Evolutionary conservation across 768 basidiomycete species (phyloP).

Genomic region (Trametes maxima): DNA sequence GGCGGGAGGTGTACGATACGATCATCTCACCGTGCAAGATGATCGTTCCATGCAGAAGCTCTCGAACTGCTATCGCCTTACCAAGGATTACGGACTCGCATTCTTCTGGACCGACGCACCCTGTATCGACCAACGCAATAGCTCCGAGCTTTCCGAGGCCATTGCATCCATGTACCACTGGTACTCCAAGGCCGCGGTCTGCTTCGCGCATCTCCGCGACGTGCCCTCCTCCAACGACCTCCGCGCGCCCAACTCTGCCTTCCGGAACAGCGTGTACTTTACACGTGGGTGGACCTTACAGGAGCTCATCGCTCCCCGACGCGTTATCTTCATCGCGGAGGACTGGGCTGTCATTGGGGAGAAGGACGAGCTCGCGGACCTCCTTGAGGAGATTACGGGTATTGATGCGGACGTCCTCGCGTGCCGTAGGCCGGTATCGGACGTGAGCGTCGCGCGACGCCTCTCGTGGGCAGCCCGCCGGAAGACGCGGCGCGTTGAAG

Average conservation of each 20-base stretch:
- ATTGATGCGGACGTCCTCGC: neutral
- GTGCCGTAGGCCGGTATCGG: neutral
- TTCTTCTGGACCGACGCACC: constrained; percentile 4
- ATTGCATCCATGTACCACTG: constrained; percentile 11
- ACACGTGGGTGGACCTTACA: constrained; percentile 10
- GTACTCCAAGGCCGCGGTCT: neutral
- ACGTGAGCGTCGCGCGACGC: constrained; percentile 2
- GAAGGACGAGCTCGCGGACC: neutral
- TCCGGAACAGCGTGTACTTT: neutral
- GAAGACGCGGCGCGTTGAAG: constrained; percentile 1
- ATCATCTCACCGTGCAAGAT: too few species aligned
- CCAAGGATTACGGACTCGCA: neutral
- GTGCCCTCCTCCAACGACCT: neutral
- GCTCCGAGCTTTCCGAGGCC: constrained; percentile 12
- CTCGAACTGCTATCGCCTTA: neutral
- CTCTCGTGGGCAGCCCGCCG: constrained; percentile 1
- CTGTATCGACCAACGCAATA: constrained; percentile 11
- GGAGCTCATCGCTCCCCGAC: constrained; percentile 7
- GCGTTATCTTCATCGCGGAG: neutral
- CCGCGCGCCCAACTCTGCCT: neutral
- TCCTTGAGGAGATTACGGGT: constrained; percentile 7
- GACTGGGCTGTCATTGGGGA: constrained; percentile 1
- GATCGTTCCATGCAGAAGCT: neutral
- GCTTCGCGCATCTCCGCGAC: constrained; percentile 5
- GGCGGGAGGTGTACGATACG: too few species aligned